Evolutionary conservation across 768 basidiomycete genomes (phyloP).

Genomic region (Pisolithus sp.): DNA sequence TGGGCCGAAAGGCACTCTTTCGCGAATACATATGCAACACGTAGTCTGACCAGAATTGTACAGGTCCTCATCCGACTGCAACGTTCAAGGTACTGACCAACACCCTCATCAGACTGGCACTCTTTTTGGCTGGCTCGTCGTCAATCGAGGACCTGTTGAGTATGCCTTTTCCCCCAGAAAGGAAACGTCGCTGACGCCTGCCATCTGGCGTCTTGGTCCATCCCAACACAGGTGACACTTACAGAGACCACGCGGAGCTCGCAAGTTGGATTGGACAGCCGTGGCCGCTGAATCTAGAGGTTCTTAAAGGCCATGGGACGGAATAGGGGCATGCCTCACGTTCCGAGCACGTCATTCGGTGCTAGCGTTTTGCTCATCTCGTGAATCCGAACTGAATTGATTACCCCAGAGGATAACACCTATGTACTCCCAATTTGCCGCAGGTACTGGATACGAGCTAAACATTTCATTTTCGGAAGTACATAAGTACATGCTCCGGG

Average conservation of each 20-base stretch:
- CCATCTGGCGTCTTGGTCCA: conserved; percentile 55
- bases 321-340: too few relatives aligned
- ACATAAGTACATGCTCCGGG: too few relatives aligned
- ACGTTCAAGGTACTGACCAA: conserved; percentile 72
- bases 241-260: conserved; percentile 57
- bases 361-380: too few relatives aligned
- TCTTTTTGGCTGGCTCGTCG: conserved; percentile 60
- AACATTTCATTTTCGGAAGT: too few relatives aligned
- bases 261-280: conserved; percentile 61
- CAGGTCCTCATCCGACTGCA: conserved; percentile 62
- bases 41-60: background rate
- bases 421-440: too few relatives aligned
- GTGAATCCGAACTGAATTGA: too few relatives aligned
- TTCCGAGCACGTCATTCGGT: too few relatives aligned
- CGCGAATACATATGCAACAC: background rate
- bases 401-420: too few relatives aligned
- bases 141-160: conserved; percentile 68
- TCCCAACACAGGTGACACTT: conserved; percentile 55
- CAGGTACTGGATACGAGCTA: too few relatives aligned
- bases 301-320: conserved; percentile 22
- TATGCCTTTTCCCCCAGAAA: conserved; percentile 30
- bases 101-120: conserved; percentile 61
- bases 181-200: background rate
- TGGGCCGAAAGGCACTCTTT: conserved; percentile 46
- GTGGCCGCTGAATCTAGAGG: conserved; percentile 47